phyloP scores from a whole-genome alignment of 1,284 basidiomycete species.

The Peniophora sp. region DNA sequence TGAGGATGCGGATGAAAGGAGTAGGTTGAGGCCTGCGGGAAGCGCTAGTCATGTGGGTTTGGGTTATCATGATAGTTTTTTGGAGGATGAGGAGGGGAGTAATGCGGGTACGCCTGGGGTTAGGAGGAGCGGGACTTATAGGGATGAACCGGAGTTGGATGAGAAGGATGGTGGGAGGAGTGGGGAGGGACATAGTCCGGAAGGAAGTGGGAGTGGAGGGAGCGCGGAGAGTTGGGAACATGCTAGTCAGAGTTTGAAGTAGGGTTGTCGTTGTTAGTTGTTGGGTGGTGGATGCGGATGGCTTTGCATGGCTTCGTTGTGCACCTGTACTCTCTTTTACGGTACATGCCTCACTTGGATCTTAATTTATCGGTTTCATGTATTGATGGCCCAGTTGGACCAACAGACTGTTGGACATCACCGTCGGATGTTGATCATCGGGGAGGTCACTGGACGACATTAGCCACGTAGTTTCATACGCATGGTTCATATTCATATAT shows the following conservation, averaged over 20 bases:
- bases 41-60: constrained; percentile 22
- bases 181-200: constrained; percentile 13
- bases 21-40: constrained; percentile 33
- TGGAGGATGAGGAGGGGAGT: constrained; percentile 54
- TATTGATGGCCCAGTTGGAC: too few relatives aligned
- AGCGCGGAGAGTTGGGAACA: constrained; percentile 71
- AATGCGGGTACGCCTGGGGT: constrained; percentile 25
- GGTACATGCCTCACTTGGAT: too few relatives aligned
- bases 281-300: too few relatives aligned
- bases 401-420: too few relatives aligned
- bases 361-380: too few relatives aligned
- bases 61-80: constrained; percentile 55
- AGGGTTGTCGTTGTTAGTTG: too few relatives aligned
- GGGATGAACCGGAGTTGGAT: constrained; percentile 45
- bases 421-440: too few relatives aligned
- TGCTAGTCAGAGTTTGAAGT: constrained; percentile 20
- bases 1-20: constrained; percentile 59
- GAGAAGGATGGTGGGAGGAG: constrained; percentile 10
- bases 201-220: constrained; percentile 25
- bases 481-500: too few relatives aligned
- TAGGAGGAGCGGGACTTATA: constrained; percentile 30
- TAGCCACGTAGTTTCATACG: too few relatives aligned
- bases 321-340: too few relatives aligned
- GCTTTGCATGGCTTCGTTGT: too few relatives aligned
- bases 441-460: too few relatives aligned